Evolutionary conservation across 768 basidiomycete genomes (phyloP), one percentile per base, ranked within the genome.

Genomic region (Lentinula detonsa): DNA sequence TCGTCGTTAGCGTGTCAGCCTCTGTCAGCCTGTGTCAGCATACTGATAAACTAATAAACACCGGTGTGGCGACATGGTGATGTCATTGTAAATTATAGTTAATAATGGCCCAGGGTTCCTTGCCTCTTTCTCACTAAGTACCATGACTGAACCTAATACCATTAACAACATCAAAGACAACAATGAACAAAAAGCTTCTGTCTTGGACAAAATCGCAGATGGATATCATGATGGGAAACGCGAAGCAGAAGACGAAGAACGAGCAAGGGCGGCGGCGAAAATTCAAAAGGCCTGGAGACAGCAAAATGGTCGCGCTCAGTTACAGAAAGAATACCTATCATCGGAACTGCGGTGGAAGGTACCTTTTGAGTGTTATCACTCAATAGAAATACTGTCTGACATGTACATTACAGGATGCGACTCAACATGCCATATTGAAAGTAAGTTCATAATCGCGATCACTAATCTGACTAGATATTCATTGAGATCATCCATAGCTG

Each of bases 101-200:
- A 53, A 6, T 16, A 13, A 5, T 40, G 15, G n/a, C 56, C 6
- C 34, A 2, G 13, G 10, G 10, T 6, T 6, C 7, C 8, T 33
- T 31, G 18, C 23, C 15, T 10, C 33, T 28, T 28, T 28, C 5
- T 21, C 42, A 31, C 42, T 11, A 21, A 21, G 21, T 21, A 49
- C 34, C 13, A 45, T 49, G 46, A 2, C 42, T 21, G 15, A 45
- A 31, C 21, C 43, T 31, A 58, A 46, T n/a, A 56, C 61, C 33
- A 59, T 49, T 39, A 16, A 54, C n/a, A 55, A 61, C 31, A 63
- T 43, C 45, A n/a, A 63, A 49, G 65, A 67, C 69, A 3, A 78
- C 78, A 11, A 77, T 76, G 0, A 69, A 62, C 6, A 66, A 67
- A 51, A 80, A 80, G 28, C 80, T 79, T 61, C 72, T 69, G 11